phyloP scores from a whole-genome alignment of 371 early-diverging fungal species.

The Mucor racemosus region DNA sequence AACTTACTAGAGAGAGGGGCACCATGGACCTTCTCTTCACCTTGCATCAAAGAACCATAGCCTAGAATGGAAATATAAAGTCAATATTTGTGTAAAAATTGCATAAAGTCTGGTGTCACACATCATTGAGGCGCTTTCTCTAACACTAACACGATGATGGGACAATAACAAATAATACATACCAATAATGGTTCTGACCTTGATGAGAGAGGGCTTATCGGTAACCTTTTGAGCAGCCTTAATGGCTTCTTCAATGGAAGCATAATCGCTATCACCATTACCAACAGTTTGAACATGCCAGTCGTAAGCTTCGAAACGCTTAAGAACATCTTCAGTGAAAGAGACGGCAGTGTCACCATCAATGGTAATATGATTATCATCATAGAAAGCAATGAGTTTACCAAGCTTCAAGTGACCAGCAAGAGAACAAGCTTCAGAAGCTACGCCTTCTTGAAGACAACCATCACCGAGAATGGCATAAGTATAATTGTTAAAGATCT shows the following conservation, averaged over 20 bases:
- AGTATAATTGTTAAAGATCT: slow-evolving; percentile 85
- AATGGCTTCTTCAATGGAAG: slow-evolving; percentile 74
- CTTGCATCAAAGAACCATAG: slow-evolving; percentile 87
- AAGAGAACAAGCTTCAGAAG: slow-evolving; percentile 94
- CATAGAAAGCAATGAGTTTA: slow-evolving; percentile 96
- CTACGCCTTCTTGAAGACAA: slow-evolving; percentile 99
- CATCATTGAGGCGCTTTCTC: neutral
- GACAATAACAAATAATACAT: slow-evolving; percentile 72
- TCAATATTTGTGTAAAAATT: slow-evolving; percentile 71
- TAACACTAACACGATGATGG: slow-evolving; percentile 1
- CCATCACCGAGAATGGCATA: slow-evolving; percentile 97
- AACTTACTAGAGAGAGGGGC: slow-evolving; percentile 32
- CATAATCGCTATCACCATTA: slow-evolving; percentile 87
- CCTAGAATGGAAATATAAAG: slow-evolving; percentile 47
- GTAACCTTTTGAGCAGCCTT: slow-evolving; percentile 82
- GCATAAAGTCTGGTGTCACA: slow-evolving; percentile 31
- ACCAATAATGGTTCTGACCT: slow-evolving; percentile 85
- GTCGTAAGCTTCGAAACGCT: slow-evolving; percentile 93
- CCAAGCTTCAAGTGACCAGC: slow-evolving; percentile 95
- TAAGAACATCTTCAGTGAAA: slow-evolving; percentile 94
- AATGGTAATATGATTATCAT: slow-evolving; percentile 97
- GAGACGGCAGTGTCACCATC: slow-evolving; percentile 92
- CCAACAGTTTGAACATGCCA: slow-evolving; percentile 87
- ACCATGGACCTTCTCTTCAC: slow-evolving; percentile 92
- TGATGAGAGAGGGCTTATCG: slow-evolving; percentile 90